Conservation (phyloP, 2,329 filamentous ascomycete species). For the Fusarium poae region DNA sequence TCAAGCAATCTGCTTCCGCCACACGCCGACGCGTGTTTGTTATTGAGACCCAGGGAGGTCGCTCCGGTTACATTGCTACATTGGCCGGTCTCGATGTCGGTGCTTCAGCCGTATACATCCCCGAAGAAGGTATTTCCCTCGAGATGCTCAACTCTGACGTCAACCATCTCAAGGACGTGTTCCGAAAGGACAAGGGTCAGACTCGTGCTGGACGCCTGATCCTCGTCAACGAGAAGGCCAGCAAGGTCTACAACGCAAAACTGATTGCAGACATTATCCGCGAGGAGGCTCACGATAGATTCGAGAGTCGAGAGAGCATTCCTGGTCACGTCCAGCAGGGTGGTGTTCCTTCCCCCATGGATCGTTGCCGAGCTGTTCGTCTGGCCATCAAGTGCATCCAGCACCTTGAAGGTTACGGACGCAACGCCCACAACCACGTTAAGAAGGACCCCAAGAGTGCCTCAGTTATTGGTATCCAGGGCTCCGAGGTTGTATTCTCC, state of each 20-base stretch:
- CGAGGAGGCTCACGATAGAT: slow-evolving; percentile 90
- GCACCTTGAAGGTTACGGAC: slow-evolving; percentile 84
- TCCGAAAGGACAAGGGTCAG: slow-evolving; percentile 86
- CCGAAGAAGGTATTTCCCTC: slow-evolving; percentile 93
- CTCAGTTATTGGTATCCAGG: slow-evolving; percentile 91
- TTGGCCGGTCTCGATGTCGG: slow-evolving; percentile 92
- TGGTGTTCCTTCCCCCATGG: slow-evolving; percentile 93
- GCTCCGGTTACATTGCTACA: slow-evolving; percentile 93
- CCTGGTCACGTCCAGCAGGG: slow-evolving; percentile 96
- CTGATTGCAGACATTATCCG: slow-evolving; percentile 96
- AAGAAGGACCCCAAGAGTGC: slow-evolving; percentile 79
- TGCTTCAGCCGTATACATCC: slow-evolving; percentile 93
- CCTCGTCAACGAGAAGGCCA: slow-evolving; percentile 95
- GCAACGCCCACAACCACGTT: slow-evolving; percentile 74
- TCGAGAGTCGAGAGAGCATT: slow-evolving; percentile 91
- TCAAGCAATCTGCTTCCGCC: slow-evolving; percentile 95
- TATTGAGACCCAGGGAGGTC: slow-evolving; percentile 96
- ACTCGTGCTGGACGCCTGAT: slow-evolving; percentile 93
- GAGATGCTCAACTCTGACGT: slow-evolving; percentile 95
- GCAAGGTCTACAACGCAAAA: slow-evolving; percentile 89
- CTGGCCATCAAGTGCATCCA: slow-evolving; percentile 95
- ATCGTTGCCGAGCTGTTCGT: slow-evolving; percentile 90
- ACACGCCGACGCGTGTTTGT: slow-evolving; percentile 95
- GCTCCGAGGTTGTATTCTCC: slow-evolving; percentile 88
- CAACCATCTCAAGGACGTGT: slow-evolving; percentile 86